Conservation (phyloP, 2,329 filamentous ascomycete genomes). For the Colletotrichum filicis region DNA sequence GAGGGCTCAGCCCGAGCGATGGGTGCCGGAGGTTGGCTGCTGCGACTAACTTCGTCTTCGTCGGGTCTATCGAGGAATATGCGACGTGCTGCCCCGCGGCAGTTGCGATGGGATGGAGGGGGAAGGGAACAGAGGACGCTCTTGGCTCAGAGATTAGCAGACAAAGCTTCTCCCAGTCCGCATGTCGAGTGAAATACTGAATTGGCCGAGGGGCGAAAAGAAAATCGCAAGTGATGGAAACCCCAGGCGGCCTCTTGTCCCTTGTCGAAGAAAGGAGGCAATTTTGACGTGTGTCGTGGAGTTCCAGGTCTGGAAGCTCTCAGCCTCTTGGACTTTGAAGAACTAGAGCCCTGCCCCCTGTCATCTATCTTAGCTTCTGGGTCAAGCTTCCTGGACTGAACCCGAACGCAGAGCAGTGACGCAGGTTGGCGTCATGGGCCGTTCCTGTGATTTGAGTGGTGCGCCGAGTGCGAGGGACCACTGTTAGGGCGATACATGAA, state of each 20-base stretch:
- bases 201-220: conserved; percentile 5
- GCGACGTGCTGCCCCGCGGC: conserved; percentile 12
- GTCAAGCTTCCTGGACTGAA: conserved; percentile 33
- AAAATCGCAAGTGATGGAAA: conserved; percentile 8
- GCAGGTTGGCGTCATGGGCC: conserved; percentile 32
- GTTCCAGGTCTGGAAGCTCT: conserved; percentile 29
- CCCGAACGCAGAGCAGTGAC: conserved; percentile 21
- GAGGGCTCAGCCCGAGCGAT: background rate
- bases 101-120: conserved; percentile 10
- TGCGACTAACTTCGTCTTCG: conserved; percentile 3
- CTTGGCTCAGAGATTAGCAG: conserved; percentile 4
- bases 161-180: background rate
- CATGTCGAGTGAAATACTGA: conserved; percentile 8
- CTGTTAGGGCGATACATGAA: conserved; percentile 25
- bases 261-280: conserved; percentile 25
- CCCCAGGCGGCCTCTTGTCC: conserved; percentile 28
- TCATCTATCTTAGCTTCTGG: conserved; percentile 35
- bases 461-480: conserved; percentile 7
- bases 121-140: background rate
- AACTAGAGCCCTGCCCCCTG: conserved; percentile 25
- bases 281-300: conserved; percentile 34
- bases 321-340: background rate
- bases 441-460: conserved; percentile 24
- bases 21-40: background rate
- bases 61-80: background rate